Conservation (phyloP, 805 yeast species). For the Metschnikowia rubicola region DNA sequence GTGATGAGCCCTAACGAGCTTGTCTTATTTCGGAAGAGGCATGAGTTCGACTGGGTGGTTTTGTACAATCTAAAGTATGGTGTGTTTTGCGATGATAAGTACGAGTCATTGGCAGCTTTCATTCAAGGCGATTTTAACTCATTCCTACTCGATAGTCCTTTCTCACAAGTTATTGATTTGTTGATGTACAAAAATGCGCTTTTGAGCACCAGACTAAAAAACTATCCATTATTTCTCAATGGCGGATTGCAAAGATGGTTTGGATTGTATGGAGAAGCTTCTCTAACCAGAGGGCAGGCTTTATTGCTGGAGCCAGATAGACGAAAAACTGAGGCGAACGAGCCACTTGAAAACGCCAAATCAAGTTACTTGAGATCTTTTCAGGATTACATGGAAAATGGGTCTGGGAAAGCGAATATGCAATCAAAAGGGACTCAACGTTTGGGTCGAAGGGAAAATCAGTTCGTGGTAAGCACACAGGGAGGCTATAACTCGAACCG, state of each 20-base stretch:
- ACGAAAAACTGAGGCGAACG: constrained; percentile 8
- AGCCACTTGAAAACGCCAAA: constrained; percentile 6
- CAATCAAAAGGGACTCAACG: background rate
- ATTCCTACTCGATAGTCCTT: constrained; percentile 54
- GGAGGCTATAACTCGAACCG: background rate
- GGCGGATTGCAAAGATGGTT: constrained; percentile 40
- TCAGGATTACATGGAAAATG: constrained; percentile 14
- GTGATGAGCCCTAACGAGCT: constrained; percentile 35
- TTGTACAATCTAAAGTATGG: constrained; percentile 54
- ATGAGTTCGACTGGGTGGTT: constrained; percentile 59
- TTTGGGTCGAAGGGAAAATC: too few species aligned
- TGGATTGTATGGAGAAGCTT: constrained; percentile 26
- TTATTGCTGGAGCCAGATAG: background rate
- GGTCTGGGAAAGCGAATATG: background rate
- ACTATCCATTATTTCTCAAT: constrained; percentile 31
- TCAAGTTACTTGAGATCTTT: constrained; percentile 13
- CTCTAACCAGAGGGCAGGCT: constrained; percentile 3
- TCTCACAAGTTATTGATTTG: constrained; percentile 41
- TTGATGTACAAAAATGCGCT: constrained; percentile 30
- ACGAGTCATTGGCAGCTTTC: constrained; percentile 35
- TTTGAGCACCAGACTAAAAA: constrained; percentile 31
- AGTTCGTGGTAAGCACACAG: too few species aligned
- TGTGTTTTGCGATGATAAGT: constrained; percentile 23
- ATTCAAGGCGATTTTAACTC: constrained; percentile 33
- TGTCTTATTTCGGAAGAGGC: constrained; percentile 49